These are phyloP conservation scores for Aureobasidium sp. DNA, from an alignment of 2,329 filamentous ascomycete species.

Conservation along the genomic window DNA sequence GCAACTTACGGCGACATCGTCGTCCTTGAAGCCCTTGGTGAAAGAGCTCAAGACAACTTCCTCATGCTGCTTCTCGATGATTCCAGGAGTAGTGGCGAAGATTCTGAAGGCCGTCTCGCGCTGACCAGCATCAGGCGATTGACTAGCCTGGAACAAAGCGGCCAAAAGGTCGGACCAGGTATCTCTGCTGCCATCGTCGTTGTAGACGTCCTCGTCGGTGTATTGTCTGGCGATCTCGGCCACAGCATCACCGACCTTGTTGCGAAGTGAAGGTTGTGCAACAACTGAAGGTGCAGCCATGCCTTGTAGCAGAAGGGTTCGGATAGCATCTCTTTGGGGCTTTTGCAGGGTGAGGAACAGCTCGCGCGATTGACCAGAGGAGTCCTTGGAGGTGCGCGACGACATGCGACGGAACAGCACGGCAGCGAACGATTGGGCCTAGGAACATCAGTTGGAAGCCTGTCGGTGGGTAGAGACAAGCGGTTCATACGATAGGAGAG, in stretches of 20 bases:
- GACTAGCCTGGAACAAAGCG: conserved; percentile 82
- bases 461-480: background rate
- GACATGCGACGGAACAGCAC: conserved; percentile 93
- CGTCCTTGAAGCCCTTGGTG: conserved; percentile 84
- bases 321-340: conserved; percentile 69
- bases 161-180: conserved; percentile 85
- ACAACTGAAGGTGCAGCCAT: conserved; percentile 62
- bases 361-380: conserved; percentile 65
- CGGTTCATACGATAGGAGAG: conserved; percentile 55
- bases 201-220: conserved; percentile 57
- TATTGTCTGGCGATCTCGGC: conserved; percentile 94
- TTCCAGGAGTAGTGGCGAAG: conserved; percentile 87
- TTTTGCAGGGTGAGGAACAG: conserved; percentile 73
- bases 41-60: conserved; percentile 85
- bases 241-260: conserved; percentile 96
- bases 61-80: conserved; percentile 94
- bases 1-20: conserved; percentile 61
- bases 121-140: conserved; percentile 73
- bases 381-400: conserved; percentile 75
- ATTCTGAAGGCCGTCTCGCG: conserved; percentile 92
- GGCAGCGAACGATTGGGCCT: conserved; percentile 86
- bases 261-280: conserved; percentile 57
- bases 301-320: conserved; percentile 73
- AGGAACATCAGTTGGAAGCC: conserved; percentile 7
- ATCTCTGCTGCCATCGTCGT: conserved; percentile 35